Evolutionary conservation across 345 rosid genomes (phyloP).

Genomic region (Firmiana major): DNA sequence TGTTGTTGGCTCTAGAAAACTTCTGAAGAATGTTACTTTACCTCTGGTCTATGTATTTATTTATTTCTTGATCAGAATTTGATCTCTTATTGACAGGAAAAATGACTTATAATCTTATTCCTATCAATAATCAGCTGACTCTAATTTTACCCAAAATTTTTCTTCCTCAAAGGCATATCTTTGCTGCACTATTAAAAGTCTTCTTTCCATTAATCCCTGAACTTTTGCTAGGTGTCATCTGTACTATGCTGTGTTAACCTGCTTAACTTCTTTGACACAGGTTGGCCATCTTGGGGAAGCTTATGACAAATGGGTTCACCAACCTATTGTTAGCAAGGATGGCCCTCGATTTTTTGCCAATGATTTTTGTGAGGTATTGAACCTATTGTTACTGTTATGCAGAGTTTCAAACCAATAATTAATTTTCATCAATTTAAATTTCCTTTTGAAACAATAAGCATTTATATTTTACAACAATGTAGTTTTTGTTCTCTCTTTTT

Average conservation of each 20-base stretch:
- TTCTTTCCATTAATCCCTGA: background rate
- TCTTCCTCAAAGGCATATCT: background rate
- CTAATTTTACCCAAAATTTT: too few relatives aligned
- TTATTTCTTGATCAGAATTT: background rate
- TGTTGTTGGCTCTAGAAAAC: too few relatives aligned
- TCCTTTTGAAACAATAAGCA: too few relatives aligned
- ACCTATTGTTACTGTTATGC: too few relatives aligned
- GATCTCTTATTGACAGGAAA: background rate
- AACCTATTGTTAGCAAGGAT: slow-evolving; percentile 64
- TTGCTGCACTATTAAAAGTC: background rate
- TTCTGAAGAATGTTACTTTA: too few relatives aligned
- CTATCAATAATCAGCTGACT: background rate
- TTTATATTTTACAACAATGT: too few relatives aligned
- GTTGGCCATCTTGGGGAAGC: slow-evolving; percentile 84
- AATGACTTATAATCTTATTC: background rate
- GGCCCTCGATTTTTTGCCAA: slow-evolving; percentile 69
- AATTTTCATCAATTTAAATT: too few relatives aligned
- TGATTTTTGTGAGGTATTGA: slow-evolving; percentile 60
- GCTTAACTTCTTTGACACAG: slow-evolving; percentile 17
- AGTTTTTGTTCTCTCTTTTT: too few relatives aligned
- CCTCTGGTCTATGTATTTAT: background rate
- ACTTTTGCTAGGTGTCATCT: background rate
- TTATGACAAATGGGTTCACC: slow-evolving; percentile 79
- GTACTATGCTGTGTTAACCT: background rate
- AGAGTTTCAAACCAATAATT: too few relatives aligned